Base-by-base conservation (phyloP, 352 stramenopile genomes). In the Peronospora farinosa region DNA sequence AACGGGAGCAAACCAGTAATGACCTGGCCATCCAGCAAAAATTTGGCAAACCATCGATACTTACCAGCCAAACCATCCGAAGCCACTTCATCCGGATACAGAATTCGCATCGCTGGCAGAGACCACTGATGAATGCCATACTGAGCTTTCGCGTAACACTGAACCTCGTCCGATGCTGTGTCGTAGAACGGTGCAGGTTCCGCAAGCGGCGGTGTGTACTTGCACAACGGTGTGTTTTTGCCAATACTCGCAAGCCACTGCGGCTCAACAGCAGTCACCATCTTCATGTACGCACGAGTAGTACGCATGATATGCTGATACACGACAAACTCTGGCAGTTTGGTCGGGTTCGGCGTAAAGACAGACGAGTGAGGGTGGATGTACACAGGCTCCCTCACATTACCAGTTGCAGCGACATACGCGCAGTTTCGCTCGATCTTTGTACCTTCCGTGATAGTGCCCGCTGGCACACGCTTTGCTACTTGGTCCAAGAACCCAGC, bases 211-310 rank as follows among this genome's bases (percentile, higher is more conserved):
- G 56, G 56, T 27, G 74, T 79, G 45, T 83, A 89, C 38, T 72
- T 75, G 53, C 79, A 90, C 41, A 92, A 48, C 28, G 82, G 78
- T 17, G 78, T 88, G 45, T 74, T 72, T 54, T 85, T 76, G 8
- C 69, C 79, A n/a, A 92, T 81, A 4, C 69, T 69, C n/a, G 74
- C 69, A 13, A 99, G 84, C 96, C 97, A 99, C 60, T 96, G 80
- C 5, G 93, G 88, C 53, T 99, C 96, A 11, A 99, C 91, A 1
- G 96, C 92, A 7, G 96, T 99, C 19, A 98, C 95, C 55, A 86
- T 98, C 55, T 92, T 97, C 91, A 99, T 98, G 74, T 97, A 98
- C 44, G 78, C 77, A 47, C 77, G 75, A 12, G 70, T 78, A 3
- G 81, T 86, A 33, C 78, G 78, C 69, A 82, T 78, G 48, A 92